Base-by-base conservation (phyloP, 2,329 filamentous ascomycete genomes). In the Hortaea sp. region DNA sequence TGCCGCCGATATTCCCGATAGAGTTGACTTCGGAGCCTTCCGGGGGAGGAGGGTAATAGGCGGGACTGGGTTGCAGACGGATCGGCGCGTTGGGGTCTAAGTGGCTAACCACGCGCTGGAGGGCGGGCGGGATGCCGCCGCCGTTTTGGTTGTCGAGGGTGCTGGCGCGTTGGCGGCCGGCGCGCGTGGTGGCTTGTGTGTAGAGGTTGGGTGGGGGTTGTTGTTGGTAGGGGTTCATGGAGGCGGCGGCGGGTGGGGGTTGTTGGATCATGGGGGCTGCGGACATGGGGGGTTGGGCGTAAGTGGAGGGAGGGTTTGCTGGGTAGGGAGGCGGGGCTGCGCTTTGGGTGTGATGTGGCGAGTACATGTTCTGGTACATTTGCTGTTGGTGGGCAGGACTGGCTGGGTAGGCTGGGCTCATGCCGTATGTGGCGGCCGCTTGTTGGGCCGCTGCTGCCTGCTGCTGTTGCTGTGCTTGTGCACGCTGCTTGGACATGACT, bases 1-100 rank as follows among this genome's bases (percentile, higher is more conserved):
- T 78, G 59, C 88, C 78, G 38, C 85, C 79, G 29, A 84, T 75
- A 66, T 69, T 79, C n/a, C 74, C 71, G 27, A 79, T 72, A 48
- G 76, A 78, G 42, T 81, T 76, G 50, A 85, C 78, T 6, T 79
- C 76, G 57, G 87, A 81, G 7, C 88, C 86, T 54, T 97, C 90
- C 5, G 85, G 81, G 1, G 90, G 86, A 13, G 92, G 92, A 7
- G 92, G 92, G 58, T 97, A 98, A 67, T 98, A 98, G 1, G 92
- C 92, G 5, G 92, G 92, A 57, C 88, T 95, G 2, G 92, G 92
- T 63, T 98, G 92, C 47, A 97, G 69, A 42, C 92, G 80, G 59
- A 98, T 97, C 0, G 92, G 92, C 49, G 89, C 86, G 57, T 81
- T 97, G 1, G 92, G 92, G 61, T 98, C 92, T 39, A 98, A 77